These are phyloP conservation scores for Penicillium brasilianum DNA, from an alignment of 2,329 filamentous ascomycete genomes.

Conservation along the genomic window DNA sequence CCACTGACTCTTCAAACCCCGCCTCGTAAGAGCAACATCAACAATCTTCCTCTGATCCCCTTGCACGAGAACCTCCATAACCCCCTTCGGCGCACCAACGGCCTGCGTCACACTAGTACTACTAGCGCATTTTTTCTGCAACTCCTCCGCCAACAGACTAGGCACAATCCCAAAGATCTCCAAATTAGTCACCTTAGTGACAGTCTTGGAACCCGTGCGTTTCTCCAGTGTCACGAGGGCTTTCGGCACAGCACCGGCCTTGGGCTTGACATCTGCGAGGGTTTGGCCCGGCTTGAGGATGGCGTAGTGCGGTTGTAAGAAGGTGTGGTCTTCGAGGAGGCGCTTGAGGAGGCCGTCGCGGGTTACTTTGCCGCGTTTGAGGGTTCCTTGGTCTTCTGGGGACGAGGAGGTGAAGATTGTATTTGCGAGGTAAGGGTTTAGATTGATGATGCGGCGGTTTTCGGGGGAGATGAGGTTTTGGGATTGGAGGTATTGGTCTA, in stretches of 20 bases:
- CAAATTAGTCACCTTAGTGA: constrained; percentile 66
- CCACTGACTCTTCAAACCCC: constrained; percentile 65
- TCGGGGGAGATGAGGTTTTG: constrained; percentile 60
- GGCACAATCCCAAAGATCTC: constrained; percentile 67
- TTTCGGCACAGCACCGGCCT: constrained; percentile 65
- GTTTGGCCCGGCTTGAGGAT: constrained; percentile 55
- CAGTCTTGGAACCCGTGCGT: constrained; percentile 68
- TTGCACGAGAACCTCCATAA: constrained; percentile 71
- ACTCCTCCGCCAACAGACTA: constrained; percentile 65
- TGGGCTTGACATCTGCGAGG: constrained; percentile 59
- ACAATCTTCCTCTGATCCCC: constrained; percentile 68
- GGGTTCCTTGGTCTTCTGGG: constrained; percentile 59
- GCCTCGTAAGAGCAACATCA: constrained; percentile 62
- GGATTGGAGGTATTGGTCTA: constrained; percentile 64
- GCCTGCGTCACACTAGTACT: constrained; percentile 68
- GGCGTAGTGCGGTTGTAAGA: constrained; percentile 61
- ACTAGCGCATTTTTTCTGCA: constrained; percentile 71
- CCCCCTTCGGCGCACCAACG: constrained; percentile 65
- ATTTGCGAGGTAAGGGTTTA: constrained; percentile 68
- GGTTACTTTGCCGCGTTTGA: constrained; percentile 62
- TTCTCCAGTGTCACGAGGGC: constrained; percentile 66
- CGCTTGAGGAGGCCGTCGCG: constrained; percentile 66
- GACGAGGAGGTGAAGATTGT: constrained; percentile 62
- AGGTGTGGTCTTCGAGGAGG: constrained; percentile 55
- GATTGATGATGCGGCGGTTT: constrained; percentile 65